Evolutionary conservation across 257 asterid genomes (phyloP), one percentile per base, ranked within the genome.

Genomic region (Solanum rostratum): DNA sequence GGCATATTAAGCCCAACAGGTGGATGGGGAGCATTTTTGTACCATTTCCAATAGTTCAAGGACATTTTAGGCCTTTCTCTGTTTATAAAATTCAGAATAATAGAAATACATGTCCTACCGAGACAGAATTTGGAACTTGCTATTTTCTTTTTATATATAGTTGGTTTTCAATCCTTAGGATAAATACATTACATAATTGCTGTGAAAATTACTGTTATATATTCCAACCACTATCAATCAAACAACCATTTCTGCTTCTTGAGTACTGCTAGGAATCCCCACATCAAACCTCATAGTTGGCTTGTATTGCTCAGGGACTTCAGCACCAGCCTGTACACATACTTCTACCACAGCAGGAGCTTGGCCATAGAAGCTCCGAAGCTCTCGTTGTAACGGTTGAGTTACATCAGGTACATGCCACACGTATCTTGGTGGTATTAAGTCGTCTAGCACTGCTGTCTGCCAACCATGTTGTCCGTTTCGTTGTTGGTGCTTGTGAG

Each of bases 391-490:
- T 79, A 96, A 53, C 6, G 91, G 92, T 65, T 79, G 60, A 84
- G 85, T 63, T 10, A 89, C 88, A 88, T 92, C 90, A 7, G 98
- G 97, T 30, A 92, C 96, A 68, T 96, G 99, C 99, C 99, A 95
- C 22, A 95, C 99, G 5, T 92, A 95, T 85, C 94, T 90, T 7
- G 98, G 98, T 14, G 98, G 98, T 69, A 96, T 93, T 86, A 96
- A 89, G 88, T 94, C 96, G 53, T 96, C 95, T 59, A 94, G 92
- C 65, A 93, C 82, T 5, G 99, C 93, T 2, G 97, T 82, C 89
- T 97, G 98, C 98, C 99, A 97, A 29, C 98, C 98, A n/a, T 97
- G 99, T 74, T 95, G 97, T 85, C 99, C 99, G 7, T 97, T 95
- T 33, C 98, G 93, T 90, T 97, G 99, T 89, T 97, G 99, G 85